Evolutionary conservation across 805 yeast genomes (phyloP), one percentile per base, ranked within the genome.

Genomic region (Myxozyma mucilagina): DNA sequence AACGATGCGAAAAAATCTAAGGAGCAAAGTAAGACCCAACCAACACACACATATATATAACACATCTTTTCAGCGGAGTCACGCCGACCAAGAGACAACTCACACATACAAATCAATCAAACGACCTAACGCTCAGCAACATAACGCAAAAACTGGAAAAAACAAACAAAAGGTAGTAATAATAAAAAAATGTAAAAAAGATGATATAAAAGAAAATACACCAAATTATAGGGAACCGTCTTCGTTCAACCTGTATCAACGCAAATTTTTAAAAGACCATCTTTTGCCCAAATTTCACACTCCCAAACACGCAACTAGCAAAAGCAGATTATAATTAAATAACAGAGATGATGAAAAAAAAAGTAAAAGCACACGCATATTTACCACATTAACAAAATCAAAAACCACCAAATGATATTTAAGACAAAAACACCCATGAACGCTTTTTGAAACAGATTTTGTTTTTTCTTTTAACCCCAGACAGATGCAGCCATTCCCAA

Each of bases 401-500:
- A 49, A 24, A 51, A 36, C 54, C 54, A 35, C 31, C 14, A 52
- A 42, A 43, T 43, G 47, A 41, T 52, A 51, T 51, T 51, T 36
- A 49, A 49, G 43, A 48, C 53, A 49, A 49, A 47, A 42, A 52
- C 47, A 51, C 53, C 35, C 35, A 39, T 44, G 53, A 47, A 51
- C 41, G 29, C 41, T 38, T 47, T 52, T 44, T 35, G 49, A 24
- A 48, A 35, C 18, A 39, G 35, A 38, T 29, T 38, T 60, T 42
- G 32, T 42, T 32, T 18, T 50, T 29, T 38, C 35, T 49, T 56
- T 63, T 63, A 60, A 56, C 66, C 66, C 64, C 61, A 63, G 57
- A 63, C 64, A 50, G 66, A 63, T 63, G 66, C 66, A 56, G 66
- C 66, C 66, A 63, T 63, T 42, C 63, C 61, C 47, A 61, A 48